phyloP scores from a whole-genome alignment of 495 filamentous ascomycete species.

The Aspergillus homomorphus region DNA sequence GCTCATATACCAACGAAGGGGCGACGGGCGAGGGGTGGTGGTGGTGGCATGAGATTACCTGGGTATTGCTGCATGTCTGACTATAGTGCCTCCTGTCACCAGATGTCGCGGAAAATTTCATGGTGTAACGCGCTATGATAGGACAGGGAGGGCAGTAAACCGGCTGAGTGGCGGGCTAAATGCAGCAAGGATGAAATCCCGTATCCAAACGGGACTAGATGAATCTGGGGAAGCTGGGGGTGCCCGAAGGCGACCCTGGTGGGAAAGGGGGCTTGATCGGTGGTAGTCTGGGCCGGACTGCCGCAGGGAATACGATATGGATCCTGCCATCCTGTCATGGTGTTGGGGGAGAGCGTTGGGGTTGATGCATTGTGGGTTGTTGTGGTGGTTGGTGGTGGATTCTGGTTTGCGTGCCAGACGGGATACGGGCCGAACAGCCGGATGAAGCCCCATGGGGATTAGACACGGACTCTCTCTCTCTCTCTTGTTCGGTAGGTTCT shows the following conservation, averaged over 20 bases:
- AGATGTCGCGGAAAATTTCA: not conserved
- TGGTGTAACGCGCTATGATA: not conserved
- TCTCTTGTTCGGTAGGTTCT: not conserved
- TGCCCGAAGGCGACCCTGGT: not conserved
- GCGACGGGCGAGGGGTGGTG: not conserved
- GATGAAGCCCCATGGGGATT: not conserved
- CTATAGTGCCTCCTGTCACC: not conserved
- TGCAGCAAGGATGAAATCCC: slow-evolving; percentile 6
- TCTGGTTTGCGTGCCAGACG: not conserved
- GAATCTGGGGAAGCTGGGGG: slow-evolving; percentile 3
- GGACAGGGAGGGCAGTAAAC: not conserved
- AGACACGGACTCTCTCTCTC: too few species aligned
- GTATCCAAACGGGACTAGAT: slow-evolving; percentile 4
- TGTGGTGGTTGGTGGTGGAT: not conserved
- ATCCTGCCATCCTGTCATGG: too few species aligned
- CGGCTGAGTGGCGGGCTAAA: not conserved
- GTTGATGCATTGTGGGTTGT: not conserved
- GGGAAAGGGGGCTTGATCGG: not conserved
- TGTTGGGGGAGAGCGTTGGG: not conserved
- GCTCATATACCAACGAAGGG: not conserved
- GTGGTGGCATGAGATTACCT: not conserved
- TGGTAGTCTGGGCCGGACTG: slow-evolving; percentile 1
- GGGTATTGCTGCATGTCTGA: not conserved
- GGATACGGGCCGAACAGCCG: not conserved
- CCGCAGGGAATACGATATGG: not conserved